phyloP scores from a whole-genome alignment of 2,329 filamentous ascomycete genomes.

The Hypoxylon sp. region DNA sequence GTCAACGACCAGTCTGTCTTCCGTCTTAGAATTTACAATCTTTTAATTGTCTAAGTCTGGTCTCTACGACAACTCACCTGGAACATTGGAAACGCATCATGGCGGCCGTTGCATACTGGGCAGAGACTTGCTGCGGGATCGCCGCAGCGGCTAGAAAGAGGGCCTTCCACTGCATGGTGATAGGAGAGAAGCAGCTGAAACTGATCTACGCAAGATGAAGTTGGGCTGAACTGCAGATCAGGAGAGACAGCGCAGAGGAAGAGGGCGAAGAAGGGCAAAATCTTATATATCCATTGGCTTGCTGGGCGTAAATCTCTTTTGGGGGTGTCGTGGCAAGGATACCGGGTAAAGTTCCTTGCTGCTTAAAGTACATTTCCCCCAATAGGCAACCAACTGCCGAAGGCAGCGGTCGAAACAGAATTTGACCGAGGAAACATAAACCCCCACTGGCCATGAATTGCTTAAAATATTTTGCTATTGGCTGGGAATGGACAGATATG shows the following conservation, averaged over 20 bases:
- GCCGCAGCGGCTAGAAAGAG: conserved; percentile 41
- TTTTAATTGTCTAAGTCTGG: background rate
- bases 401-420: conserved; percentile 32
- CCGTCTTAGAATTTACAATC: conserved; percentile 20
- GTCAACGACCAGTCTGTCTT: conserved; percentile 48
- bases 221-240: conserved; percentile 37
- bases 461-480: conserved; percentile 18
- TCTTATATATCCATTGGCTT: conserved; percentile 31
- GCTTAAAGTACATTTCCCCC: conserved; percentile 32
- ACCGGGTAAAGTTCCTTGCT: conserved; percentile 38
- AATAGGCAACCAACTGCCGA: conserved; percentile 34
- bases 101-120: conserved; percentile 43
- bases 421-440: conserved; percentile 37
- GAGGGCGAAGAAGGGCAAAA: conserved; percentile 11
- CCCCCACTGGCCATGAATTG: conserved; percentile 16
- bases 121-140: conserved; percentile 39
- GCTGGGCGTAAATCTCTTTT: conserved; percentile 14
- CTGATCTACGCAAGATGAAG: conserved; percentile 35
- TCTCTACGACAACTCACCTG: conserved; percentile 29
- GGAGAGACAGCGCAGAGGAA: background rate
- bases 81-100: conserved; percentile 49
- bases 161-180: conserved; percentile 45
- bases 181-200: conserved; percentile 28
- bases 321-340: conserved; percentile 32
- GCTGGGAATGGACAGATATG: conserved; percentile 22